Evolutionary conservation across 1,284 basidiomycete genomes (phyloP).

Genomic region (Fomitopsis palustris): DNA sequence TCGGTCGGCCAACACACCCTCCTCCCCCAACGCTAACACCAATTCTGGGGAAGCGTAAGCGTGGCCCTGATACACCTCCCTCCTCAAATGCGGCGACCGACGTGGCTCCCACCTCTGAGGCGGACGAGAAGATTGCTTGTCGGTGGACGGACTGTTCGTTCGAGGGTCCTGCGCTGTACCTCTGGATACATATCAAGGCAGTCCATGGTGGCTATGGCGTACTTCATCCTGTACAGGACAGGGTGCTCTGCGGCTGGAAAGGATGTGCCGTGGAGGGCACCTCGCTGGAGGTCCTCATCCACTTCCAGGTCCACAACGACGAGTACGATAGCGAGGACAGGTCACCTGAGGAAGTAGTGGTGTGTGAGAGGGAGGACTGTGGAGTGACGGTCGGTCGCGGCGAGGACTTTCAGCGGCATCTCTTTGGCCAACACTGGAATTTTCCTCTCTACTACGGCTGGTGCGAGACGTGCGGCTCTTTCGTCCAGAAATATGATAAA

Average conservation of each 20-base stretch:
- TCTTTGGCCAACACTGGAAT: neutral
- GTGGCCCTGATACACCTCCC: too few species aligned
- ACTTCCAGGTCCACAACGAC: neutral
- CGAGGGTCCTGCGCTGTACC: neutral
- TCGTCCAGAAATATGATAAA: neutral
- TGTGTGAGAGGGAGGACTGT: neutral
- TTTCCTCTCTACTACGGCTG: neutral
- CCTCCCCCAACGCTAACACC: too few species aligned
- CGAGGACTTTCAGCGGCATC: neutral
- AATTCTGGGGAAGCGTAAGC: too few species aligned
- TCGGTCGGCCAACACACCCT: too few species aligned
- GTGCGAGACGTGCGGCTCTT: neutral
- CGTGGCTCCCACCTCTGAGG: too few species aligned
- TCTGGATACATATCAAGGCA: neutral
- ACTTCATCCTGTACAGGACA: neutral
- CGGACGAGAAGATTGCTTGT: neutral
- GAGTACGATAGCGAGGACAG: neutral
- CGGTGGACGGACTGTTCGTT: neutral
- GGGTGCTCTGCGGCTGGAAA: neutral
- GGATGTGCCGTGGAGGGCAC: neutral
- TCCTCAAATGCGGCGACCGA: too few species aligned
- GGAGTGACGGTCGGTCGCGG: neutral
- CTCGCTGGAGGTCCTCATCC: neutral
- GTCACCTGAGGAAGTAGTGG: neutral
- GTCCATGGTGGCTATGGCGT: neutral